Evolutionary conservation across 208 protist genomes (phyloP), one percentile per base, ranked within the genome.

Genomic region (Trypanosoma lewisi): DNA sequence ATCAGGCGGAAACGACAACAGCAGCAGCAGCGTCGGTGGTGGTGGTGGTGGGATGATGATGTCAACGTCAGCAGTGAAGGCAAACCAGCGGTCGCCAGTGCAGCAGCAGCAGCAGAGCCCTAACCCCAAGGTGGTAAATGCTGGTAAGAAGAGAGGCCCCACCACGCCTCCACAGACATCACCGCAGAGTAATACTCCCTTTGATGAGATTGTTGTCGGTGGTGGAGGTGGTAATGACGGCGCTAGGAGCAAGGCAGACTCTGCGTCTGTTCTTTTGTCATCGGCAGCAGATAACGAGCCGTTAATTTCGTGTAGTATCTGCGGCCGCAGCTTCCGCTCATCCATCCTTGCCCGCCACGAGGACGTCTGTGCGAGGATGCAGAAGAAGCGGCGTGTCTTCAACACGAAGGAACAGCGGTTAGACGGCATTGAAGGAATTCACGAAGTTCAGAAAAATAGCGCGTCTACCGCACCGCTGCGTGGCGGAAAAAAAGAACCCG

Each of bases 401-500:
- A 74, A 96, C 69, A 80, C 83, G 76, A 85, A 78, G 11, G 75
- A 63, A 57, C 72, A 89, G 60, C 80, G 87, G 0, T 41, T 89
- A 56, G 81, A 88, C 2, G 85, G 83, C 2, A 79, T 93, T 60
- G 84, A 96, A 55, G 85, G 85, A 0, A 80, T 91, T 51, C 47
- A 82, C 16, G 79, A 85, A 47, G 77, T 84, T 11, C 1, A 60
- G 37, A 58, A 14, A 34, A 47, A 42, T 6, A 63, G 21, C 34
- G 60, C 37, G 27, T 33, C 36, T n/a, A 34, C 17, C 31, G 68
- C 30, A 3, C 28, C 71, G 34, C 30, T 9, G 7, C 14, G 65
- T 34, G 51, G 67, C 39, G 51, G 31, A 19, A 52, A 64, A 11
- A 50, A 42, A 23, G 6, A 52, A 16, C 42, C 31, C 19, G 27